Evolutionary conservation across 1,284 basidiomycete species (phyloP).

Genomic region (Cutaneotrichosporon mucoides): DNA sequence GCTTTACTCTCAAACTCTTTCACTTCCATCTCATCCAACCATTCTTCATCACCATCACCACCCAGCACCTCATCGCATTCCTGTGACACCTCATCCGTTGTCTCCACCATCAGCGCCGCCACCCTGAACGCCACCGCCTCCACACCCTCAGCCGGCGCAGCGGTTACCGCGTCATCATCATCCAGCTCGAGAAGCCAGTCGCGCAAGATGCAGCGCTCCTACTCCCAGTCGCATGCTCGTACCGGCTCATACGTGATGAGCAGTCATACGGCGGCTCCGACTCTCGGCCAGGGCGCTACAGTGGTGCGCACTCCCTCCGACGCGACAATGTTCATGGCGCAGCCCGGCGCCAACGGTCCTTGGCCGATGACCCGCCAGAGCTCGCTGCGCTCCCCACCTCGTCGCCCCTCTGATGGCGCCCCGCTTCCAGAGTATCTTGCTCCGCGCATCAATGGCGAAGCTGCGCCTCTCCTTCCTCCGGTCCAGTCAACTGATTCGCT

Average conservation of each 20-base stretch:
- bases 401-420: not conserved
- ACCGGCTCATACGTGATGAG: slow-evolving; percentile 1
- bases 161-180: too few species aligned
- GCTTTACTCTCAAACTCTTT: not conserved
- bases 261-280: not conserved
- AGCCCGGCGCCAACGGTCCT: not conserved
- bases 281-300: slow-evolving; percentile 23
- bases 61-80: too few species aligned
- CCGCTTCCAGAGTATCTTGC: not conserved
- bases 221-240: slow-evolving; percentile 11
- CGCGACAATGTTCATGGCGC: slow-evolving; percentile 24
- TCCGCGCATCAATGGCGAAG: not conserved
- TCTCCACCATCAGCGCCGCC: not conserved
- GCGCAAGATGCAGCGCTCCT: slow-evolving; percentile 13
- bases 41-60: too few species aligned
- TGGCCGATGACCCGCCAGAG: slow-evolving; percentile 6
- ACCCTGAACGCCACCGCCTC: not conserved
- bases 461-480: not conserved
- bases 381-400: slow-evolving; percentile 2
- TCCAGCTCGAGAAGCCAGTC: too few species aligned
- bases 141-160: too few species aligned
- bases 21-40: not conserved
- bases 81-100: not conserved
- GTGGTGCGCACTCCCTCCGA: slow-evolving; percentile 33
- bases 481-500: not conserved